Base-by-base conservation (phyloP, 805 yeast genomes). In the Candida awuae region DNA sequence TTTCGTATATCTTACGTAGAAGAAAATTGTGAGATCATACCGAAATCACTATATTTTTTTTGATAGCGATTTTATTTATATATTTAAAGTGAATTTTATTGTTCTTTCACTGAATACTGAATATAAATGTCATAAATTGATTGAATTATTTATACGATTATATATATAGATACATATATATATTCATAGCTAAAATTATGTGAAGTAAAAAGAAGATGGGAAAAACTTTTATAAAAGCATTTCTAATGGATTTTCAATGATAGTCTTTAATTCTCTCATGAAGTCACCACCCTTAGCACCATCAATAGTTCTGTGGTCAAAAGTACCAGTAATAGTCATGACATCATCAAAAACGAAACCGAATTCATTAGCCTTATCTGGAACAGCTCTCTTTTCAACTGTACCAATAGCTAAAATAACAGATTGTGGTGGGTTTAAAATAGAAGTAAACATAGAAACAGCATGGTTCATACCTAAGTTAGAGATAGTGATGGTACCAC, bases 381-480 rank as follows among this genome's bases (percentile, higher is more conserved):
- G 95, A 47, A 92, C 82, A 41, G 97, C 95, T 59, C 77, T 82
- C 71, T 85, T 86, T 62, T 83, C 86, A 45, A 81, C 79, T 28
- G 98, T 90, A 55, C 96, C 95, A 53, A 92, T 75, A 46, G 99
- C 98, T 54, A 92, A 67, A 56, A 92, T 92, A 36, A 95, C 80
- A 37, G 88, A 73, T 68, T 90, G 98, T 39, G 99, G 99, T 47
- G 96, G 97, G 76, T 92, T 92, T 64, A 92, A 80, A 66, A 92
- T 92, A 27, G 98, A 90, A 22, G 98, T 90, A 78, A 92, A 92
- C 61, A 82, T 58, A 49, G 78, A 72, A 34, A 90, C 97, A 40
- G 98, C 97, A 42, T 69, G 76, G 78, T 92, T 92, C 98, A 92
- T 92, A 61, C 99, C 99, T 73, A 92, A 72, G 81, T 92, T 92